phyloP scores from a whole-genome alignment of 352 stramenopile species.

The Phytophthora pseudosyringae region DNA sequence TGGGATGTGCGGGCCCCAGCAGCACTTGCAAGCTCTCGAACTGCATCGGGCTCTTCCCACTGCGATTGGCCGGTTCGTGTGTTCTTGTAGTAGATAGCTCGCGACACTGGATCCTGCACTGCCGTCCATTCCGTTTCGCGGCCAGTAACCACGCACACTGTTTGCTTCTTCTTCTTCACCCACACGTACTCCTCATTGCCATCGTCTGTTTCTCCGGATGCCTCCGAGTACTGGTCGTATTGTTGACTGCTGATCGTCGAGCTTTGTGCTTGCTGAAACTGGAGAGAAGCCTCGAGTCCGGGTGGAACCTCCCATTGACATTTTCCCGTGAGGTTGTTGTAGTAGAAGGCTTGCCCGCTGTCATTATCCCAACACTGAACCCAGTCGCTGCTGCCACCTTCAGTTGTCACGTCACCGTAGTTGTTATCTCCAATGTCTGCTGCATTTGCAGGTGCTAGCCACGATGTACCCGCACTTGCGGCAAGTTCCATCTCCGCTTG shows the following conservation, averaged over 20 bases:
- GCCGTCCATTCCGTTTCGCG: slow-evolving; percentile 67
- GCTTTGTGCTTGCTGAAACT: slow-evolving; percentile 31
- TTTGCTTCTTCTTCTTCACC: slow-evolving; percentile 81
- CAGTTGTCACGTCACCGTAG: slow-evolving; percentile 4
- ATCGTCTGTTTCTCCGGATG: slow-evolving; percentile 15
- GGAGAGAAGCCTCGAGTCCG: slow-evolving; percentile 40
- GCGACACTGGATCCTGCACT: slow-evolving; percentile 60
- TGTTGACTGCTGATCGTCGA: slow-evolving; percentile 33
- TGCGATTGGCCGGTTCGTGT: slow-evolving; percentile 67
- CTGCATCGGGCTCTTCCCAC: slow-evolving; percentile 71
- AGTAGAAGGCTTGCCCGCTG: slow-evolving; percentile 66
- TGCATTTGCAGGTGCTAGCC: slow-evolving; percentile 65
- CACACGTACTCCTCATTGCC: slow-evolving; percentile 66
- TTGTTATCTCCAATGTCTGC: slow-evolving; percentile 23
- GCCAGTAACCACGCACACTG: slow-evolving; percentile 66
- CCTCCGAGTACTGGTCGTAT: slow-evolving; percentile 23
- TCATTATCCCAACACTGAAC: slow-evolving; percentile 72
- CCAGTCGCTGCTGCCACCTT: slow-evolving; percentile 38
- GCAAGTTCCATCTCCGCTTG: slow-evolving; percentile 49
- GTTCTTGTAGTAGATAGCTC: slow-evolving; percentile 81
- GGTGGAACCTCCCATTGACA: slow-evolving; percentile 67
- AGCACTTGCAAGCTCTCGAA: slow-evolving; percentile 59
- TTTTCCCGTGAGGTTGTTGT: slow-evolving; percentile 77
- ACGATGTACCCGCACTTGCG: slow-evolving; percentile 45
- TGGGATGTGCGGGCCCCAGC: slow-evolving; percentile 58